Evolutionary conservation across 2,329 filamentous ascomycete species (phyloP), one percentile per base, ranked within the genome.

Genomic region (Penicillium freii): DNA sequence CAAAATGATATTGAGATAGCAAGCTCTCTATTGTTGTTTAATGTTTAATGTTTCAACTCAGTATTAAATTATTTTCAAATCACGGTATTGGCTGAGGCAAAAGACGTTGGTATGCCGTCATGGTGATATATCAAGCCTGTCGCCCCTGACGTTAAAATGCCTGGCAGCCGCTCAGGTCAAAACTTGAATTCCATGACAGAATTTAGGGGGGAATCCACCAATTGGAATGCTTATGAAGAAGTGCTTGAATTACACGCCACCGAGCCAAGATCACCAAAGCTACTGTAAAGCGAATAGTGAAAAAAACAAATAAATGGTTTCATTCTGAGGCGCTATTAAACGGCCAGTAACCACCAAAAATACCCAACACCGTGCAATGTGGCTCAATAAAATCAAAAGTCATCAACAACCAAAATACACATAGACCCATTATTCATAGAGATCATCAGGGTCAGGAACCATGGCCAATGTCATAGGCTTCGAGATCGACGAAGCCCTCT

Each of bases 361-460:
- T 25, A 39, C 21, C 47, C 19, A 58, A 57, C 33, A 40, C 56
- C 51, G 31, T 15, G 31, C 31, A 58, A 55, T 44, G 38, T 39
- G 40, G 44, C 51, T 48, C 7, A 54, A 48, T 15, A 23, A 44
- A 54, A 29, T 9, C 19, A 23, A 27, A 34, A 46, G 2, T 42
- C 33, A 47, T 42, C 33, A 47, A 51, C 8, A 25, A 49, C 38
- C n/a, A 8, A 21, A 50, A 27, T 19, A 34, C 8, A 15, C 2
- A 31, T 13, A 39, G 31, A 43, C 9, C 49, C 33, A 50, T 63
- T 52, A 75, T 51, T 69, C 68, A 56, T 72, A 75, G 23, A 75
- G 63, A 38, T 75, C 72, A 10, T 75, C 73, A 11, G 68, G 60
- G 54, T 73, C 68, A 23, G 72, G 71, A 6, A 75, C 73, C 73